Evolutionary conservation across 768 basidiomycete genomes (phyloP).

Genomic region (Cystofilobasidium capitatum): DNA sequence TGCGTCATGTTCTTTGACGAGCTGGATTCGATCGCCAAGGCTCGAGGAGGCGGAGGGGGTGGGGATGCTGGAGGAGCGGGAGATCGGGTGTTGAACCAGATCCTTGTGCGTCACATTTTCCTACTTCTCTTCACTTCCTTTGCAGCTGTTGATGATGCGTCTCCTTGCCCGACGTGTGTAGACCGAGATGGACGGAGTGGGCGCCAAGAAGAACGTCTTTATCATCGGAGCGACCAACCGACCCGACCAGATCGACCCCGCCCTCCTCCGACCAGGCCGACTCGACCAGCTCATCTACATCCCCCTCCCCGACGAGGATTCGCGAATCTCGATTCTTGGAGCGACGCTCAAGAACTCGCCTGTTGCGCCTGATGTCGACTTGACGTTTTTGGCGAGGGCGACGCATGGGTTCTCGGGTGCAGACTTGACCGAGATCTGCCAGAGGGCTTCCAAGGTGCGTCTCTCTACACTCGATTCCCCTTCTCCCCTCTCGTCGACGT

Average conservation of each 20-base stretch:
- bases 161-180: slow-evolving; percentile 53
- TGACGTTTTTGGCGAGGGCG: slow-evolving; percentile 73
- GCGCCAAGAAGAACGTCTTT: slow-evolving; percentile 88
- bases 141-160: background rate
- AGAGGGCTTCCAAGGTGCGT: slow-evolving; percentile 80
- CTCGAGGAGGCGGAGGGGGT: slow-evolving; percentile 64
- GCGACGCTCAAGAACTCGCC: slow-evolving; percentile 89
- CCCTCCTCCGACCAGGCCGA: slow-evolving; percentile 90
- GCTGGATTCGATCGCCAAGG: slow-evolving; percentile 96
- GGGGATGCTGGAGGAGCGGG: slow-evolving; percentile 95
- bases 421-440: slow-evolving; percentile 98
- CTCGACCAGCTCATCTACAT: slow-evolving; percentile 99
- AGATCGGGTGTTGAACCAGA: slow-evolving; percentile 83
- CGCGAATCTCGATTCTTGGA: slow-evolving; percentile 80
- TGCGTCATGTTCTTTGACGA: slow-evolving; percentile 99
- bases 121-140: background rate
- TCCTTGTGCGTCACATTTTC: slow-evolving; percentile 34
- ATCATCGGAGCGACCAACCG: slow-evolving; percentile 96
- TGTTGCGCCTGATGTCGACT: slow-evolving; percentile 68
- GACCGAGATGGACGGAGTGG: slow-evolving; percentile 99
- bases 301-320: slow-evolving; percentile 88
- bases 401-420: slow-evolving; percentile 99
- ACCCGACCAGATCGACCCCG: slow-evolving; percentile 89
- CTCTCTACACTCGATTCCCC: background rate
- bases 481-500: background rate